A percentile compares a stretch with the other conserved stretches of the same genome.
Evolutionary conservation across 2,329 filamentous ascomycete genomes (phyloP).

Genomic region (Fusarium protoensiforme): DNA sequence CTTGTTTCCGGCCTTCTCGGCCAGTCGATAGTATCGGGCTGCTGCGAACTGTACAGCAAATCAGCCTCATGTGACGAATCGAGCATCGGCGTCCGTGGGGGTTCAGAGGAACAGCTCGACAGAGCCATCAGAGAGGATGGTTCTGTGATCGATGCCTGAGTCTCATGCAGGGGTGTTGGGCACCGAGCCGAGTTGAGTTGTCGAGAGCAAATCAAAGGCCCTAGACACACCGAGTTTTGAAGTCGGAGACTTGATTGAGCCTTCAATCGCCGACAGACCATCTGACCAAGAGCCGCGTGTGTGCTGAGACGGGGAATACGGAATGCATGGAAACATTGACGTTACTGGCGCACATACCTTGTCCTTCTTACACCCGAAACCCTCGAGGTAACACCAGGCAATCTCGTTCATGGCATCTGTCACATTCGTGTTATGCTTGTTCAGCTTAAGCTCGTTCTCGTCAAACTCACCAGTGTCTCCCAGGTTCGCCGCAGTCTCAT

Average conservation of each 20-base stretch:
- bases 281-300: neutral
- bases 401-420: slow-evolving; percentile 96
- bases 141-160: slow-evolving; percentile 18
- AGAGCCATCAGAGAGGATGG: neutral
- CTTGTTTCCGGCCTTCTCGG: slow-evolving; percentile 89
- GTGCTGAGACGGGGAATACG: slow-evolving; percentile 1
- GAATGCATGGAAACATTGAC: slow-evolving; percentile 8
- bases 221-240: slow-evolving; percentile 24
- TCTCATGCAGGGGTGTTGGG: slow-evolving; percentile 20
- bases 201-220: slow-evolving; percentile 24
- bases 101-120: slow-evolving; percentile 21
- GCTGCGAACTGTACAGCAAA: slow-evolving; percentile 71
- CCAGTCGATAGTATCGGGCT: slow-evolving; percentile 91
- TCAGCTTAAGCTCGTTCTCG: neutral
- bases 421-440: slow-evolving; percentile 19
- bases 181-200: slow-evolving; percentile 8
- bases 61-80: slow-evolving; percentile 62
- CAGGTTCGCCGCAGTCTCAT: slow-evolving; percentile 96
- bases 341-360: slow-evolving; percentile 75
- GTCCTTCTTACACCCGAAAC: slow-evolving; percentile 98
- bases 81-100: slow-evolving; percentile 9
- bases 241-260: neutral
- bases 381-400: slow-evolving; percentile 94
- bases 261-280: neutral
- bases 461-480: slow-evolving; percentile 78